Evolutionary conservation across 2,329 filamentous ascomycete species (phyloP).

Genomic region (Thelonectria olida): DNA sequence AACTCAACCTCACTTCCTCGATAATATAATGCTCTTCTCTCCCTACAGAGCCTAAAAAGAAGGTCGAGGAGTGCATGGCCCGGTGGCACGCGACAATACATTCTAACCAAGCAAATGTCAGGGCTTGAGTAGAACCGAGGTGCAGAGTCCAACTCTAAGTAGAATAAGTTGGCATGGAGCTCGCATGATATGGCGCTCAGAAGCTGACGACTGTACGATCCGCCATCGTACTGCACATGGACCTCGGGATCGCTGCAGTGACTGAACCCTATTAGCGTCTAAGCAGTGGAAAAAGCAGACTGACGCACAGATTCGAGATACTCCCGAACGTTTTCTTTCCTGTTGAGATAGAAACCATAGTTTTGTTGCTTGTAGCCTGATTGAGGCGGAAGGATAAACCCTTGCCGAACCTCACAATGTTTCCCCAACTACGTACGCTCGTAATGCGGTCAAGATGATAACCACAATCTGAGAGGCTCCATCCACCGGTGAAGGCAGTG

Average conservation of each 20-base stretch:
- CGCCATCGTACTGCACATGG: background rate
- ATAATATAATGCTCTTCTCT: background rate
- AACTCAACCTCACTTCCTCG: background rate
- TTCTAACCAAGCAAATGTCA: background rate
- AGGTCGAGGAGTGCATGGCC: conserved; percentile 1
- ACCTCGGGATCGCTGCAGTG: background rate
- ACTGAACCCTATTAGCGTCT: background rate
- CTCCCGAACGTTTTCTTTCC: background rate
- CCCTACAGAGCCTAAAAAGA: background rate
- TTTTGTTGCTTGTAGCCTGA: background rate
- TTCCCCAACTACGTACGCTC: background rate
- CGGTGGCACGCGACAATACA: conserved; percentile 1
- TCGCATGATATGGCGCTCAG: background rate
- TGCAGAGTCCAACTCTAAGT: background rate
- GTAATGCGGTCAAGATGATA: background rate
- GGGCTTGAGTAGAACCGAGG: background rate
- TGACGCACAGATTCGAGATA: background rate
- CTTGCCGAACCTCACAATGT: background rate
- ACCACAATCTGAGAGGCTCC: background rate
- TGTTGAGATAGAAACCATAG: background rate
- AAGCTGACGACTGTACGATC: background rate
- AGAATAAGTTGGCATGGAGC: background rate
- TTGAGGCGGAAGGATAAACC: background rate
- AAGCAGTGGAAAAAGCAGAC: too few species aligned
- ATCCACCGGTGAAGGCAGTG: background rate